Percentiles rank a stretch among this genome's conserved stretches.
Evolutionary conservation across 2,329 filamentous ascomycete species (phyloP).

Genomic region (Exophiala viscosa): DNA sequence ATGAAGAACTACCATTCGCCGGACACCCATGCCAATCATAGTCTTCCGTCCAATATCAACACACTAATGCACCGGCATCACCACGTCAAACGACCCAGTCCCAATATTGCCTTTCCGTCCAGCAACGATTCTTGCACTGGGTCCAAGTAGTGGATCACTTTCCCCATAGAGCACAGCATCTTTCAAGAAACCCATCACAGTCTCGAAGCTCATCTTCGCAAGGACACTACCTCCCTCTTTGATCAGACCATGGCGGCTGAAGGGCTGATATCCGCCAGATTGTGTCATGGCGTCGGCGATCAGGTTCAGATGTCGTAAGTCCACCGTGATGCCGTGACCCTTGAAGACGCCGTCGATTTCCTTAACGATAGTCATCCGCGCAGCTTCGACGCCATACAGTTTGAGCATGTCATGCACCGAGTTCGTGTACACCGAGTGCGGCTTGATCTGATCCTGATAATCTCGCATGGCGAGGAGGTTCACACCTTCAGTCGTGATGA

Average conservation of each 20-base stretch:
- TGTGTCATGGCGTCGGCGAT: slow-evolving; percentile 99
- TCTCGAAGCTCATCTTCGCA: slow-evolving; percentile 99
- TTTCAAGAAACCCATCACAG: slow-evolving; percentile 86
- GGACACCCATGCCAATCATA: not conserved
- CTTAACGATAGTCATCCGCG: slow-evolving; percentile 76
- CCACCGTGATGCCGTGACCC: slow-evolving; percentile 87
- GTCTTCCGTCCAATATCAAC: not conserved
- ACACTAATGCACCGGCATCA: slow-evolving; percentile 40
- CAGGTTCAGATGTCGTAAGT: slow-evolving; percentile 86
- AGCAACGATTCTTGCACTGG: slow-evolving; percentile 83
- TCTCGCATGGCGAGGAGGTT: slow-evolving; percentile 90
- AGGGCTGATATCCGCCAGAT: slow-evolving; percentile 80
- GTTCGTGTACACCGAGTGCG: slow-evolving; percentile 83
- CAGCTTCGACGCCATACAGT: slow-evolving; percentile 90
- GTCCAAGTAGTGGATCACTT: slow-evolving; percentile 80
- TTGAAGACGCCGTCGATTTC: slow-evolving; percentile 84
- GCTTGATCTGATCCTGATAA: slow-evolving; percentile 79
- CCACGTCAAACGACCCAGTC: slow-evolving; percentile 87
- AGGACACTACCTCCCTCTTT: slow-evolving; percentile 82
- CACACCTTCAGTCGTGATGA: slow-evolving; percentile 68
- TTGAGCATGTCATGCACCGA: slow-evolving; percentile 81
- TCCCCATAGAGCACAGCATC: slow-evolving; percentile 89
- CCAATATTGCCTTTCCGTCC: slow-evolving; percentile 78
- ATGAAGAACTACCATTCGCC: not conserved
- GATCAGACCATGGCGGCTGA: slow-evolving; percentile 81